Conservation (phyloP, 2,329 filamentous ascomycete species). For the Venturiaceae sp. region DNA sequence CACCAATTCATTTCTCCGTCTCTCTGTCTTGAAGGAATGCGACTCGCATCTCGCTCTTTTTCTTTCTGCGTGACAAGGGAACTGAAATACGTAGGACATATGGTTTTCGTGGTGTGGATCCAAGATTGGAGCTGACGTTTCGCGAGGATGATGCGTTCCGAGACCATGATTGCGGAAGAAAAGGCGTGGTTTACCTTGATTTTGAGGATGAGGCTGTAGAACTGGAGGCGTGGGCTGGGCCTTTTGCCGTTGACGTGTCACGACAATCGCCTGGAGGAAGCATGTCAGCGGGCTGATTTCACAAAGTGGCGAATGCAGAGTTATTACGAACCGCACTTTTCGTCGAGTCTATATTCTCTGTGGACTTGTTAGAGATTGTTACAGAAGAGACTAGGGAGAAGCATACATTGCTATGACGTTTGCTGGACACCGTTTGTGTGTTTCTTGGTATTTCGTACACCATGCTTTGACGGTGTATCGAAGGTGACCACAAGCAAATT, state of each 20-base stretch:
- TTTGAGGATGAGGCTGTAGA: conserved; percentile 61
- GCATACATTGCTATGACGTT: conserved; percentile 42
- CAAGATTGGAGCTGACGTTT: not conserved
- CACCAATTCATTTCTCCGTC: not conserved
- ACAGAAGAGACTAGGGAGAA: not conserved
- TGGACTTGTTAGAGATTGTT: not conserved
- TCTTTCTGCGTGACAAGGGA: not conserved
- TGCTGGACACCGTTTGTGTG: conserved; percentile 44
- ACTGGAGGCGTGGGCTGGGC: not conserved
- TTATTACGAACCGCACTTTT: conserved; percentile 32
- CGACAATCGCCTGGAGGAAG: conserved; percentile 8
- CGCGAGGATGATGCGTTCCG: not conserved
- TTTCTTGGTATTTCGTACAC: conserved; percentile 44
- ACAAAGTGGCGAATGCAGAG: not conserved
- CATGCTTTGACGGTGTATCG: conserved; percentile 46
- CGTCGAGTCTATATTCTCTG: conserved; percentile 37
- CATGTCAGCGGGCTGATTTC: not conserved
- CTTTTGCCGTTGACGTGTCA: conserved; percentile 8
- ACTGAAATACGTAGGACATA: too few relatives aligned
- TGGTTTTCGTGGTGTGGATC: not conserved
- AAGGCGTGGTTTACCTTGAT: conserved; percentile 49
- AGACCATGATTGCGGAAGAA: not conserved
- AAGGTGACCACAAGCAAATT: conserved; percentile 46
- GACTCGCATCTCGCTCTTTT: not conserved
- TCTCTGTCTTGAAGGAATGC: too few relatives aligned